These are phyloP conservation scores for Centrapalus pauciflorus DNA, from an alignment of 129 eudicot genomes.

Conservation along the genomic window DNA sequence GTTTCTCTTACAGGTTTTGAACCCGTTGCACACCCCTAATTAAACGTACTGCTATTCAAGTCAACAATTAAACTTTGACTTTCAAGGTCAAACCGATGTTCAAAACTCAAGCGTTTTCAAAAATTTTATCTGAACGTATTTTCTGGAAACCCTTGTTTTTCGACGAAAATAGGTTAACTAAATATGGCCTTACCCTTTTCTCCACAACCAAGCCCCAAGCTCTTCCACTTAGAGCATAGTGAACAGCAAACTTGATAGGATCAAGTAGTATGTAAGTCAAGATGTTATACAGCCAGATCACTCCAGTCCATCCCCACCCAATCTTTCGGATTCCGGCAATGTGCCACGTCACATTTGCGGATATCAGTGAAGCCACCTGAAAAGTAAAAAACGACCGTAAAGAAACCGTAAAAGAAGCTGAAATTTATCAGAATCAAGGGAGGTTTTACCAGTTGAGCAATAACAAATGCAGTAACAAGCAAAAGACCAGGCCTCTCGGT, in stretches of 20 bases:
- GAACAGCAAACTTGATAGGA: constrained; percentile 65
- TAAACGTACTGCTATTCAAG: not conserved
- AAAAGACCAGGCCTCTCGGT: constrained; percentile 73
- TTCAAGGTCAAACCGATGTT: not conserved
- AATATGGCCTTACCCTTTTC: constrained; percentile 72
- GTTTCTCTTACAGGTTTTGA: too few species aligned
- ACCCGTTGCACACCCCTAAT: too few species aligned
- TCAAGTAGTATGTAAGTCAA: constrained; percentile 64
- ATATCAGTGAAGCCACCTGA: constrained; percentile 67
- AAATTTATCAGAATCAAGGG: not conserved
- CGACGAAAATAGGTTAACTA: too few species aligned
- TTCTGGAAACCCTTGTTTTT: too few species aligned
- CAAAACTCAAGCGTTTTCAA: not conserved
- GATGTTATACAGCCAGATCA: constrained; percentile 74
- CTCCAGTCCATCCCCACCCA: constrained; percentile 91
- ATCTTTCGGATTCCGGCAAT: constrained; percentile 66
- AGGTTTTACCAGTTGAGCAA: constrained; percentile 71
- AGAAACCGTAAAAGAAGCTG: not conserved
- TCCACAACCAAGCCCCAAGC: constrained; percentile 73
- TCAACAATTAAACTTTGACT: not conserved
- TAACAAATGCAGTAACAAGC: constrained; percentile 59
- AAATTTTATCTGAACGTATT: too few species aligned
- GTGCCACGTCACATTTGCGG: constrained; percentile 53
- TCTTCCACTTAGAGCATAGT: constrained; percentile 68
- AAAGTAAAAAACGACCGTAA: not conserved